Evolutionary conservation across 441 rosid genomes (phyloP).

Genomic region (Rhodomyrtus psidioides): DNA sequence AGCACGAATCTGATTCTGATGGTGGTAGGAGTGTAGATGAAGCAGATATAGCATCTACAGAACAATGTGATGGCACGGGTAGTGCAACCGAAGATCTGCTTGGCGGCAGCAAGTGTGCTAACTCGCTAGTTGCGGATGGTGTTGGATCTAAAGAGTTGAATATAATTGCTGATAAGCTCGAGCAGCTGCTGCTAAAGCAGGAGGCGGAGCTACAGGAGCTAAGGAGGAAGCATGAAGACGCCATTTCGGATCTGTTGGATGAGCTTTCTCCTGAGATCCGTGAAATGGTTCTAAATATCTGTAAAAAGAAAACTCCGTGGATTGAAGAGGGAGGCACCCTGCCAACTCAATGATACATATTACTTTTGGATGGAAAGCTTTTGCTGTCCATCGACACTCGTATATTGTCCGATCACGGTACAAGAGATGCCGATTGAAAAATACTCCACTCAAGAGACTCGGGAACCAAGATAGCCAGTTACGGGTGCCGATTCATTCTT

Average conservation of each 20-base stretch:
- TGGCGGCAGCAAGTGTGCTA: slow-evolving; percentile 1
- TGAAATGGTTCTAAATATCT: slow-evolving; percentile 32
- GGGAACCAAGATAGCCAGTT: neutral
- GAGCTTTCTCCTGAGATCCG: slow-evolving; percentile 45
- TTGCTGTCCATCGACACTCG: neutral
- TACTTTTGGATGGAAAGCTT: neutral
- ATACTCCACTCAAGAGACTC: neutral
- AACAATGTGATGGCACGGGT: neutral
- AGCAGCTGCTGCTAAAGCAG: slow-evolving; percentile 48
- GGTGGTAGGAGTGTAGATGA: neutral
- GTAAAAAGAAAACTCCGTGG: slow-evolving; percentile 25
- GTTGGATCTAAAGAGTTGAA: slow-evolving; percentile 22
- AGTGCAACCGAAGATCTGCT: slow-evolving; percentile 4
- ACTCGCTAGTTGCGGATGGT: neutral
- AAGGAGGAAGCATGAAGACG: slow-evolving; percentile 44
- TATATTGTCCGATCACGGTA: neutral
- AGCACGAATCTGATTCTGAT: neutral
- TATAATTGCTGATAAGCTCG: slow-evolving; percentile 38
- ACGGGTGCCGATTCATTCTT: neutral
- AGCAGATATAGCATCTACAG: neutral
- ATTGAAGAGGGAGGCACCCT: neutral
- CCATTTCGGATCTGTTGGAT: slow-evolving; percentile 41
- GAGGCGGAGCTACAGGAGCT: slow-evolving; percentile 60
- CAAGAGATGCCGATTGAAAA: neutral
- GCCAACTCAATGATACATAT: neutral